These are phyloP conservation scores for Marsdenia floribunda DNA, from an alignment of 257 asterid species.

Conservation along the genomic window DNA sequence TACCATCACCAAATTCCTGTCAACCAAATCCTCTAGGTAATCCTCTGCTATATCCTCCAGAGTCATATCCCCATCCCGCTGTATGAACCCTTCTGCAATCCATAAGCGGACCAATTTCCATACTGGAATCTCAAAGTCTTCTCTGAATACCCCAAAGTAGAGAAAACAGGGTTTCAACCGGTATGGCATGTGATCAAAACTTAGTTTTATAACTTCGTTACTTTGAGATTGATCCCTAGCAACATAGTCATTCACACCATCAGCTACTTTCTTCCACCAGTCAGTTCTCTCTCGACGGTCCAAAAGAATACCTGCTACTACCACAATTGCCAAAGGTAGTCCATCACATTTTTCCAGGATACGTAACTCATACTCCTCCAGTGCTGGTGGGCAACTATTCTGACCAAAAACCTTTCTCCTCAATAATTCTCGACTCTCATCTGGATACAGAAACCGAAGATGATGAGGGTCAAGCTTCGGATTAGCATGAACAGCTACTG, in stretches of 20 bases:
- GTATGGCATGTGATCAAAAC: slow-evolving; percentile 38
- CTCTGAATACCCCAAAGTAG: slow-evolving; percentile 42
- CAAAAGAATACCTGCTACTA: slow-evolving; percentile 25
- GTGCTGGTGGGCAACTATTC: slow-evolving; percentile 13
- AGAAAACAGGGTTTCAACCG: slow-evolving; percentile 42
- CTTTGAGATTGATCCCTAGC: not conserved
- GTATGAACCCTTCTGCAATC: slow-evolving; percentile 52
- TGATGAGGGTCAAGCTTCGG: slow-evolving; percentile 20
- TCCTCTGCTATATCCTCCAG: slow-evolving; percentile 36
- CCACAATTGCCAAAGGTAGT: slow-evolving; percentile 40
- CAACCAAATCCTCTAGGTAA: slow-evolving; percentile 32
- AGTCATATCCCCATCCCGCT: not conserved
- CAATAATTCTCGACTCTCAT: slow-evolving; percentile 41
- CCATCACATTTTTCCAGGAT: slow-evolving; percentile 37
- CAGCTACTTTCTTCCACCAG: slow-evolving; percentile 27
- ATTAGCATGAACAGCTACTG: slow-evolving; percentile 31
- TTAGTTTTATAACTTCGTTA: slow-evolving; percentile 29
- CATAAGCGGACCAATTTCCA: slow-evolving; percentile 35
- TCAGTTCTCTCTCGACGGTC: slow-evolving; percentile 2
- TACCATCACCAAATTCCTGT: slow-evolving; percentile 39
- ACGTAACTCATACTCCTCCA: slow-evolving; percentile 13
- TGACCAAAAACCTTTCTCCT: slow-evolving; percentile 33
- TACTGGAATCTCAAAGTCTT: slow-evolving; percentile 26
- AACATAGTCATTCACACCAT: slow-evolving; percentile 15
- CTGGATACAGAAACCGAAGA: slow-evolving; percentile 13